phyloP scores from a whole-genome alignment of 2,329 filamentous ascomycete genomes.

The Remersonia thermophila region DNA sequence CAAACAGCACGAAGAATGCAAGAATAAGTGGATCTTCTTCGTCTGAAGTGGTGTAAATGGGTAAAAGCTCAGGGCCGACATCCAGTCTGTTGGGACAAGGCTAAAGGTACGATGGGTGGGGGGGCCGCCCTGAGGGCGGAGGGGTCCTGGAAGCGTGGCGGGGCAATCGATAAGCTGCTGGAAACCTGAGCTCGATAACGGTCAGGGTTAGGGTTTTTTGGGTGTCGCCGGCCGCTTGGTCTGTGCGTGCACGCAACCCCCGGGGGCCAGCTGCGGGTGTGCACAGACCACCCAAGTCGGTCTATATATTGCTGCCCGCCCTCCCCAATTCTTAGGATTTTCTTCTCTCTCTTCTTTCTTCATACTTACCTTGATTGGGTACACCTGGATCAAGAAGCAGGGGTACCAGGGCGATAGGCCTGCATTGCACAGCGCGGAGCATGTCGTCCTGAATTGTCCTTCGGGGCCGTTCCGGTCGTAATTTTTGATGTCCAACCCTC shows the following conservation, averaged over 20 bases:
- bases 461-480: slow-evolving; percentile 18
- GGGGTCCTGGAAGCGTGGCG: no score
- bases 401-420: slow-evolving; percentile 13
- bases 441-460: slow-evolving; percentile 16
- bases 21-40: no score
- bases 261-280: slow-evolving; percentile 2
- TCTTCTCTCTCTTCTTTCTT: slow-evolving; percentile 14
- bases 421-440: slow-evolving; percentile 19
- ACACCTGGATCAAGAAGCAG: slow-evolving; percentile 15
- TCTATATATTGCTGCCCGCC: slow-evolving; percentile 5
- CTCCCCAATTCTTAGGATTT: slow-evolving; percentile 7
- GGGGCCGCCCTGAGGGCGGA: no score
- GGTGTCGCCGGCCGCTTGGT: no score
- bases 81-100: slow-evolving; percentile 1
- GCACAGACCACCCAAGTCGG: slow-evolving; percentile 7
- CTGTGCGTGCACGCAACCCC: no score
- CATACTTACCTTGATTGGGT: slow-evolving; percentile 19
- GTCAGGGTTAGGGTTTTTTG: not conserved
- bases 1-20: not conserved
- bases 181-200: no score
- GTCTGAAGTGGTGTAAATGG: no score
- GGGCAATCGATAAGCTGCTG: no score
- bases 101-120: no score
- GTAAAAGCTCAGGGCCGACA: no score
- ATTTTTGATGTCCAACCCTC: slow-evolving; percentile 16